Evolutionary conservation across 805 yeast genomes (phyloP).

Genomic region (Ascoidea asiatica): DNA sequence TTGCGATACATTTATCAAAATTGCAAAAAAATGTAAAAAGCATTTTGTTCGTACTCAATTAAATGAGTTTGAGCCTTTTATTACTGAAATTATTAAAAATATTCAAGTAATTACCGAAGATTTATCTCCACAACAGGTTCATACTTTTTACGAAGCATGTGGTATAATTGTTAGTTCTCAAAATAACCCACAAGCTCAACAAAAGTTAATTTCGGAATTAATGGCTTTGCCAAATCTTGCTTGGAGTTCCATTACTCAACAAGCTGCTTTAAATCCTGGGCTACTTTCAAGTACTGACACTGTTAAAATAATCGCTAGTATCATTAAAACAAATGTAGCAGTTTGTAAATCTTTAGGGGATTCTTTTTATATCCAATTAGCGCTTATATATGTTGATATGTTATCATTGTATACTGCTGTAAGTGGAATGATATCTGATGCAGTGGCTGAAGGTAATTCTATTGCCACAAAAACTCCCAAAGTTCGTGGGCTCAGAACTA

Average conservation of each 20-base stretch:
- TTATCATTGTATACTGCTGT: constrained; percentile 81
- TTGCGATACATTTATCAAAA: constrained; percentile 95
- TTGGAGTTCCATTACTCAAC: constrained; percentile 80
- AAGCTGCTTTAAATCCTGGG: constrained; percentile 74
- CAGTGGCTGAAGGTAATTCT: constrained; percentile 68
- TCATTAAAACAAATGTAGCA: constrained; percentile 89
- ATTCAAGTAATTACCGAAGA: constrained; percentile 83
- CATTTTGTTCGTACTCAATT: constrained; percentile 85
- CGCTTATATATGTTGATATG: constrained; percentile 79
- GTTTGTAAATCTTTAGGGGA: constrained; percentile 93
- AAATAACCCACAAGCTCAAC: constrained; percentile 52
- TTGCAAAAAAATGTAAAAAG: constrained; percentile 87
- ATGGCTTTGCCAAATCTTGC: constrained; percentile 92
- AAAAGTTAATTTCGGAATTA: constrained; percentile 56
- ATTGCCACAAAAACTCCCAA: constrained; percentile 92
- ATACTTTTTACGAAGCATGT: constrained; percentile 95
- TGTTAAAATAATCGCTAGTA: constrained; percentile 84
- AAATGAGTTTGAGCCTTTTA: constrained; percentile 80
- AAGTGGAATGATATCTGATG: constrained; percentile 67
- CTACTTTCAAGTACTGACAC: constrained; percentile 68
- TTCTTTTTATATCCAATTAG: constrained; percentile 79
- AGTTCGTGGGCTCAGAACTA: constrained; percentile 90
- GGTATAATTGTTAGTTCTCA: constrained; percentile 89
- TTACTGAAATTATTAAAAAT: constrained; percentile 74
- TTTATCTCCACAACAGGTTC: constrained; percentile 93